Evolutionary conservation across 75 land plant genomes (phyloP).

Genomic region (Isoetes taiwanensis): DNA sequence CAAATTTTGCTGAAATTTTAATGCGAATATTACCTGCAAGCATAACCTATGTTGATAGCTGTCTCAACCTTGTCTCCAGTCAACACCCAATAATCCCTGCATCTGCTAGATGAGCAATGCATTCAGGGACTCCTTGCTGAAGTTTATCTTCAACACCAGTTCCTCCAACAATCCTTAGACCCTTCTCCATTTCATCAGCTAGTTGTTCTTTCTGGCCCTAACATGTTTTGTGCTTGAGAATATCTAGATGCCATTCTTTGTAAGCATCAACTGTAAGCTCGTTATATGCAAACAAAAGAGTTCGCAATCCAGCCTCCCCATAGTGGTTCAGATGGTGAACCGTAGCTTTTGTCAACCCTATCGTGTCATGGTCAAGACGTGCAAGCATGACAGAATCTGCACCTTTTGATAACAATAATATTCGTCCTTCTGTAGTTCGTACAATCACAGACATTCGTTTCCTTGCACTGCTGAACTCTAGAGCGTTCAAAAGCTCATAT

Average conservation of each 20-base stretch:
- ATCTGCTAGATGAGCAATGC: background rate
- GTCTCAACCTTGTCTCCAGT: constrained; percentile 6
- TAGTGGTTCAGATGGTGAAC: background rate
- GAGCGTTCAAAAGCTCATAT: background rate
- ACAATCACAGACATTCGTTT: constrained; percentile 6
- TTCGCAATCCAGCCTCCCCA: background rate
- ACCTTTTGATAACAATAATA: background rate
- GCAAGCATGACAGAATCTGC: constrained; percentile 7
- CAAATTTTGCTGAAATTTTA: too few relatives aligned
- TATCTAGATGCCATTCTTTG: background rate
- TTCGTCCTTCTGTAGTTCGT: background rate
- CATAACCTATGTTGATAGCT: constrained; percentile 6
- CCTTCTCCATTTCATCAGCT: background rate
- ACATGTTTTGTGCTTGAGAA: background rate
- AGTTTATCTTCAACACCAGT: constrained; percentile 8
- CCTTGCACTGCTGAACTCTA: constrained; percentile 5
- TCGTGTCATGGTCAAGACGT: background rate
- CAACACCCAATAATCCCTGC: constrained; percentile 6
- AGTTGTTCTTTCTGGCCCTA: background rate
- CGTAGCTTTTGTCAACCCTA: background rate
- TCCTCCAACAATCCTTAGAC: background rate
- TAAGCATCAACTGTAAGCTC: background rate
- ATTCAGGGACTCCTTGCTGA: constrained; percentile 1
- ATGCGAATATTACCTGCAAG: constrained; percentile 9
- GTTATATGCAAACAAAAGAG: background rate